Base-by-base conservation (phyloP, 331 rosid genomes). In the Spiraea crenata region DNA sequence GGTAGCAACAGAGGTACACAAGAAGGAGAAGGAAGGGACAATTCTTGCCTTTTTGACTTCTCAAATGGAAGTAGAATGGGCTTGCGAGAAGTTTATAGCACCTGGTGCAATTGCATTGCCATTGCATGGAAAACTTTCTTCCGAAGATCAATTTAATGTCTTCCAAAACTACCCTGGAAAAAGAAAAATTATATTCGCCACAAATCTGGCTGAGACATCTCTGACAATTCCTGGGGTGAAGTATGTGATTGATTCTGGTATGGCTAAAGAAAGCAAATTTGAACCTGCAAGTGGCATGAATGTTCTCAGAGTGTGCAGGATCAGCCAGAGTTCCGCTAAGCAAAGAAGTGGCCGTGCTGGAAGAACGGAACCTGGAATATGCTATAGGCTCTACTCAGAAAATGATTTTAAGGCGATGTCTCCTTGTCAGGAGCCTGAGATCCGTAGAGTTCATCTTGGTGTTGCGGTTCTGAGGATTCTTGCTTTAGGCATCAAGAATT, bases 321-420 rank as follows among this genome's bases (percentile, higher is more conserved):
- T 87, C 77, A 95, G 97, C 74, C 85, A 81, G 84, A 95, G 99
- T 76, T 95, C 99, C 60, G 98, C 99, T 78, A 74, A 77, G 67
- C 99, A 95, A 77, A 86, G 99, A 83, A 86, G 93, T 44, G 99
- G 99, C 51, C 96, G 99, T 77, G 96, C 99, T 67, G 98, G 99
- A 70, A 89, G 99, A 82, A 95, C 96, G 13, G 98, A 80, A 75
- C 88, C 99, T 60, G 99, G 99, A 61, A 73, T 75, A 79, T 95
- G 99, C 72, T 95, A 89, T 79, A 89, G 99, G 77, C 88, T 95
- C 44, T 95, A 95, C 83, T 82, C 93, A 0, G 87, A 85, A 76
- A 73, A 84, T 70, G 97, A 87, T 66, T 95, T 86, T 81, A 79
- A 85, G 65, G 55, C 78, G 11, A 89, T 95, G 99, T 81, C 71